phyloP scores from a whole-genome alignment of 768 basidiomycete genomes.

The Xerocomellus intermedius region DNA sequence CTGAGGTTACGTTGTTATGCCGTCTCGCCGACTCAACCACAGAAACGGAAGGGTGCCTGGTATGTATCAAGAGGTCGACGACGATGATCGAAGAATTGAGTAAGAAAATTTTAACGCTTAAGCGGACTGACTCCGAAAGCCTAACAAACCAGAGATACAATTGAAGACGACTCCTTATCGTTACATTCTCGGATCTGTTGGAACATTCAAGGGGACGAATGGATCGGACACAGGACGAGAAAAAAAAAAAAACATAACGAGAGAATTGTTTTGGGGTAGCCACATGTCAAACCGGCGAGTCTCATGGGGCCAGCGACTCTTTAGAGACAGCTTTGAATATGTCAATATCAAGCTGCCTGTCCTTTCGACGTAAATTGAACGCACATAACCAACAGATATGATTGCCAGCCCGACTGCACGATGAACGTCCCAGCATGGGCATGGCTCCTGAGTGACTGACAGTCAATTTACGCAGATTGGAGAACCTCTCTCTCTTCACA shows the following conservation, averaged over 20 bases:
- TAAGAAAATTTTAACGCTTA: conserved; percentile 12
- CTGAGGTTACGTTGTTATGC: conserved; percentile 8
- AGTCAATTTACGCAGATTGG: conserved; percentile 5
- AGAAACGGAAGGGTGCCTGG: conserved; percentile 5
- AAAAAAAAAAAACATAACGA: not conserved
- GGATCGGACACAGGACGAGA: conserved; percentile 2
- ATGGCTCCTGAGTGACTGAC: conserved; percentile 7
- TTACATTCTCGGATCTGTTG: conserved; percentile 7
- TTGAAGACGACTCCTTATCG: not conserved
- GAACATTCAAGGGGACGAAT: conserved; percentile 26
- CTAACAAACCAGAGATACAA: conserved; percentile 4
- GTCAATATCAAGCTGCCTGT: conserved; percentile 7
- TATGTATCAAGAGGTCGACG: not conserved
- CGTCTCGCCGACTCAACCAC: conserved; percentile 14
- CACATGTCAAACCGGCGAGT: conserved; percentile 20
- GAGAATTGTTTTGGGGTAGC: conserved; percentile 24
- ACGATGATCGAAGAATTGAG: conserved; percentile 6
- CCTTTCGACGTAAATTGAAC: conserved; percentile 22
- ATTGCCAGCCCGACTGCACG: conserved; percentile 2
- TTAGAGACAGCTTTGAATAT: conserved; percentile 5
- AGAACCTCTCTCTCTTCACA: conserved; percentile 4
- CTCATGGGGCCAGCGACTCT: not conserved
- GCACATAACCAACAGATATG: conserved; percentile 7
- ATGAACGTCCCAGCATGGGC: not conserved
- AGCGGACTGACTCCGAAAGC: not conserved